These are phyloP conservation scores for Sphagnum fallax DNA, from an alignment of 228 moss, liverwort and hornwort genomes.

Conservation along the genomic window DNA sequence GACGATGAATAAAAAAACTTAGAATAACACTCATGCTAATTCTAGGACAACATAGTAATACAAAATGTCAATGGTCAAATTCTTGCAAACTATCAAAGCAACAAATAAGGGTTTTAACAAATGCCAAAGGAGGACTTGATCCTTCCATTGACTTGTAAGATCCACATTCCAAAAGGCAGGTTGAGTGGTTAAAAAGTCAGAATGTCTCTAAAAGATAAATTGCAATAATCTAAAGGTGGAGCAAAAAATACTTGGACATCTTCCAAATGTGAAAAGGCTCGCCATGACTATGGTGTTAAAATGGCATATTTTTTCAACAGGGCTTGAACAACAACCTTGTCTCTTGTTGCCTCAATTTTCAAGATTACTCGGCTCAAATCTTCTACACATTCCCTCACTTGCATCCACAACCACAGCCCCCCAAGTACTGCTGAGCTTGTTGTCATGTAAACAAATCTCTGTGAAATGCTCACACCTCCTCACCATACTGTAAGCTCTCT, in stretches of 20 bases:
- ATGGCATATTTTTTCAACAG: conserved; percentile 66
- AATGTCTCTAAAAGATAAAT: no score
- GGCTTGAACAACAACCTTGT: conserved; percentile 61
- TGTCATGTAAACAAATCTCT: not conserved
- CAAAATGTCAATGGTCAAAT: no score
- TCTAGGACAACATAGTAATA: no score
- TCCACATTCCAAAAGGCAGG: no score
- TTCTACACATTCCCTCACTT: conserved; percentile 76
- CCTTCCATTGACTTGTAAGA: no score
- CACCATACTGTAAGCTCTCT: not conserved
- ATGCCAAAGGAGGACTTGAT: no score
- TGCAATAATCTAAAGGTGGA: no score
- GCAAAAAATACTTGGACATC: conserved; percentile 27
- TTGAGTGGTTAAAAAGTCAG: no score
- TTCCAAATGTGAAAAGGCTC: conserved; percentile 56
- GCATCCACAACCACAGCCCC: not conserved
- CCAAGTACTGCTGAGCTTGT: not conserved
- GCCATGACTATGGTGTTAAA: conserved; percentile 69
- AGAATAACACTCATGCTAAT: no score
- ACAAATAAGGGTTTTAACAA: no score
- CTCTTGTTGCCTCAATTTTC: conserved; percentile 81
- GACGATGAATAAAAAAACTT: no score
- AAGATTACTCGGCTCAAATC: conserved; percentile 72
- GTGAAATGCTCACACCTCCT: not conserved
- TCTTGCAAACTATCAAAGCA: no score